phyloP scores from a whole-genome alignment of 2,329 filamentous ascomycete species.

The Ophiocordyceps camponoti-floridani region DNA sequence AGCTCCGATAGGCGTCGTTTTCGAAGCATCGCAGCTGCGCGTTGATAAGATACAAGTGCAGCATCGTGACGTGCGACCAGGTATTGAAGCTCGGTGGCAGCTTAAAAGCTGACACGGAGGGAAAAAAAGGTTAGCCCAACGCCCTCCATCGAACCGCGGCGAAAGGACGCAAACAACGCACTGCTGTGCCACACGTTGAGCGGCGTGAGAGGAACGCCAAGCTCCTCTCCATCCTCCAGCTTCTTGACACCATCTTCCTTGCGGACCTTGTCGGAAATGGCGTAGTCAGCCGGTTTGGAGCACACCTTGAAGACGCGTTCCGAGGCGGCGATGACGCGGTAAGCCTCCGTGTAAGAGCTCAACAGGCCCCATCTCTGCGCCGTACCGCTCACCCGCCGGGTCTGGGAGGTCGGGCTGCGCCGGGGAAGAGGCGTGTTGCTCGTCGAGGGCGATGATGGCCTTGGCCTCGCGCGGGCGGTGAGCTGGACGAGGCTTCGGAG shows the following conservation, averaged over 20 bases:
- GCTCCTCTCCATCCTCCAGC: slow-evolving; percentile 62
- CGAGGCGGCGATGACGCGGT: slow-evolving; percentile 64
- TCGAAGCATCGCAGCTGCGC: slow-evolving; percentile 69
- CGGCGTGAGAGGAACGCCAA: slow-evolving; percentile 32
- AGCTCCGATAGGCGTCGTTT: slow-evolving; percentile 47
- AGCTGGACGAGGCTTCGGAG: slow-evolving; percentile 20
- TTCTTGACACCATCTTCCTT: slow-evolving; percentile 50
- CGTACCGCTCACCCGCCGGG: slow-evolving; percentile 19
- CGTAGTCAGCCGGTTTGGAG: slow-evolving; percentile 56
- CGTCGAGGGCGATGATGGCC: slow-evolving; percentile 3
- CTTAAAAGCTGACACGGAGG: slow-evolving; percentile 40
- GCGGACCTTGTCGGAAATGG: slow-evolving; percentile 47
- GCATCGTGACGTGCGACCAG: slow-evolving; percentile 90
- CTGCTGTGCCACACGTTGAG: slow-evolving; percentile 53
- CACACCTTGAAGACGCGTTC: slow-evolving; percentile 65
- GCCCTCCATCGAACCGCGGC: background rate
- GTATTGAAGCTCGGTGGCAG: slow-evolving; percentile 80
- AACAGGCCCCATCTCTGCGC: slow-evolving; percentile 15
- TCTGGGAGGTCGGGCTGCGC: slow-evolving; percentile 4
- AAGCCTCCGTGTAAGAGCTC: slow-evolving; percentile 25
- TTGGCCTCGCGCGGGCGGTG: slow-evolving; percentile 11
- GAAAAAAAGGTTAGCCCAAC: background rate
- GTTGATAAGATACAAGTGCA: slow-evolving; percentile 87
- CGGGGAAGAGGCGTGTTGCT: background rate
- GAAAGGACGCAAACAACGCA: slow-evolving; percentile 19